phyloP scores from a whole-genome alignment of 306 rosid genomes.

The Begonia masoniana region DNA sequence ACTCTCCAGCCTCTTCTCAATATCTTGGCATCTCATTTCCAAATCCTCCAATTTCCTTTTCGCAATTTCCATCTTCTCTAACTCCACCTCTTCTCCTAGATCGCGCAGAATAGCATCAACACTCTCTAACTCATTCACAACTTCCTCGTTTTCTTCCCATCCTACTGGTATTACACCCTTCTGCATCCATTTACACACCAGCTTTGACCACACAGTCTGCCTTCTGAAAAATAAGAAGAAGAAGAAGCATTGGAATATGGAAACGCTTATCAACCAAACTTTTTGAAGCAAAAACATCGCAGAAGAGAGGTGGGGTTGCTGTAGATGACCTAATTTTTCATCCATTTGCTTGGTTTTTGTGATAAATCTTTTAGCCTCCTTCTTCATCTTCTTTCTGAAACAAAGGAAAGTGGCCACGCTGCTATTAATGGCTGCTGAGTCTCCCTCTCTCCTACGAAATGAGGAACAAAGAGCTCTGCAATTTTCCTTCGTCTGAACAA shows the following conservation, averaged over 20 bases:
- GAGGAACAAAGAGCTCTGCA: slow-evolving; percentile 43
- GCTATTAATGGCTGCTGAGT: slow-evolving; percentile 22
- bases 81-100: slow-evolving; percentile 13
- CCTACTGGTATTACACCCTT: slow-evolving; percentile 20
- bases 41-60: slow-evolving; percentile 23
- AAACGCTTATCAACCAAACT: slow-evolving; percentile 18
- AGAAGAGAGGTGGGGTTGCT: not conserved
- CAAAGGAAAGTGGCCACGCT: slow-evolving; percentile 22
- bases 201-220: slow-evolving; percentile 18
- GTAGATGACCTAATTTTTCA: slow-evolving; percentile 14
- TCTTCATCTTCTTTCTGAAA: slow-evolving; percentile 43
- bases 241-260: slow-evolving; percentile 27
- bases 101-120: slow-evolving; percentile 24
- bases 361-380: slow-evolving; percentile 31
- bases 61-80: slow-evolving; percentile 13
- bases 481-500: slow-evolving; percentile 38
- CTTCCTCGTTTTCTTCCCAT: slow-evolving; percentile 9
- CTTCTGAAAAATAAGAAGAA: slow-evolving; percentile 23
- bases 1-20: slow-evolving; percentile 28
- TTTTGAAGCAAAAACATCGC: slow-evolving; percentile 22
- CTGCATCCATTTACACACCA: slow-evolving; percentile 29
- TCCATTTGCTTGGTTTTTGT: slow-evolving; percentile 28
- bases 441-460: slow-evolving; percentile 53
- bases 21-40: slow-evolving; percentile 21
- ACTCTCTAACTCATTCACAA: slow-evolving; percentile 21